Conservation (phyloP, 495 filamentous ascomycete species). For the Peziza echinospora region DNA sequence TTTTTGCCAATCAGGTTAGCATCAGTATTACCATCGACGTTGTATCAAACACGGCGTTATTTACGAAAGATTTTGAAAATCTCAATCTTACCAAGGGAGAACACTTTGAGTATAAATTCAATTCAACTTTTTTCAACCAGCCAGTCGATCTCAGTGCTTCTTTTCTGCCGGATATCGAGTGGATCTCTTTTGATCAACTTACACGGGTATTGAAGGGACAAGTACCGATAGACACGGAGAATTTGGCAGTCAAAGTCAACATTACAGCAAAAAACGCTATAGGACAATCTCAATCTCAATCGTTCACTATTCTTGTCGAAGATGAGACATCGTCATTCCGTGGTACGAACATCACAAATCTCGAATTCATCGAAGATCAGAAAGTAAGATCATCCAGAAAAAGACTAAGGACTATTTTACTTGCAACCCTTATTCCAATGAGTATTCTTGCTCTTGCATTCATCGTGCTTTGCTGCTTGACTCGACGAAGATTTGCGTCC, state of each 20-base stretch:
- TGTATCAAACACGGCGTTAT: slow-evolving; percentile 8
- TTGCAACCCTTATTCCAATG: too few relatives aligned
- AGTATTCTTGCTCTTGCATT: too few relatives aligned
- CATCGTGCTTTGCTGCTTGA: too few relatives aligned
- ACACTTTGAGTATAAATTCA: slow-evolving; percentile 41
- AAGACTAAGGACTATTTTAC: too few relatives aligned
- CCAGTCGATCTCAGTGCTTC: slow-evolving; percentile 34
- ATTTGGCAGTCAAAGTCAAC: slow-evolving; percentile 5
- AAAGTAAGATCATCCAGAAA: too few relatives aligned
- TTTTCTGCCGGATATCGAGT: slow-evolving; percentile 31
- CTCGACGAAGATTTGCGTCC: too few relatives aligned
- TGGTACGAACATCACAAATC: too few relatives aligned
- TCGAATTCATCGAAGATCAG: too few relatives aligned
- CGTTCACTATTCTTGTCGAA: too few relatives aligned
- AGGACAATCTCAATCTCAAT: too few relatives aligned
- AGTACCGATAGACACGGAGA: slow-evolving; percentile 28
- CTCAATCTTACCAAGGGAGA: slow-evolving; percentile 38
- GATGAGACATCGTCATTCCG: too few relatives aligned
- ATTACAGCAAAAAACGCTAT: too few relatives aligned
- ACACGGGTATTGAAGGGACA: slow-evolving; percentile 38
- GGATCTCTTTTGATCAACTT: slow-evolving; percentile 42
- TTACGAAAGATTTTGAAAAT: slow-evolving; percentile 22
- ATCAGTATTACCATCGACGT: slow-evolving; percentile 41
- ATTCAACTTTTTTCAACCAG: slow-evolving; percentile 30
- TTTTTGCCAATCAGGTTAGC: slow-evolving; percentile 39